Conservation (phyloP, 83 land plant species). For the Isoetes engelmannii region DNA sequence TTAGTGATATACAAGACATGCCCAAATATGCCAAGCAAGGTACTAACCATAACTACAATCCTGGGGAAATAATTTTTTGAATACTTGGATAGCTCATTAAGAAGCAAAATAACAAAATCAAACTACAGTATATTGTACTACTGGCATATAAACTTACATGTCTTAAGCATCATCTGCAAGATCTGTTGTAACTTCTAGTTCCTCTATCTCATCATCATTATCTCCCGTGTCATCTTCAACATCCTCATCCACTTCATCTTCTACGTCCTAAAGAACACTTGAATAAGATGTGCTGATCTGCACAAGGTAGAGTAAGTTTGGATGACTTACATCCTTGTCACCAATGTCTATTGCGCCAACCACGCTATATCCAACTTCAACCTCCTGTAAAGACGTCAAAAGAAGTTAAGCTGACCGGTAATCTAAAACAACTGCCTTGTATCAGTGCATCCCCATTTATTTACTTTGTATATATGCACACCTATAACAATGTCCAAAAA, state of each 20-base stretch:
- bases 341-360: conserved; percentile 87
- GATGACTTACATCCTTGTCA: conserved; percentile 59
- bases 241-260: conserved; percentile 59
- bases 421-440: neutral
- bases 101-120: no score
- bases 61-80: no score
- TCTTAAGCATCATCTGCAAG: no score
- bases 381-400: conserved; percentile 32
- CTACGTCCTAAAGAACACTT: conserved; percentile 44
- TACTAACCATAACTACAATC: no score
- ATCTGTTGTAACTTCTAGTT: conserved; percentile 32
- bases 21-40: no score
- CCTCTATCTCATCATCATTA: conserved; percentile 27
- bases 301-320: neutral
- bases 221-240: conserved; percentile 41
- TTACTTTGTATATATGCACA: neutral
- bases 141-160: no score
- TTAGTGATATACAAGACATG: no score
- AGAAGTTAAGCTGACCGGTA: conserved; percentile 1
- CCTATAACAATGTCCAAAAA: neutral
- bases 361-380: conserved; percentile 71
- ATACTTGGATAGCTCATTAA: no score
- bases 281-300: neutral
- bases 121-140: no score
- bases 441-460: neutral